Evolutionary conservation across 495 filamentous ascomycete genomes (phyloP).

Genomic region (Penicillium coprophilum): DNA sequence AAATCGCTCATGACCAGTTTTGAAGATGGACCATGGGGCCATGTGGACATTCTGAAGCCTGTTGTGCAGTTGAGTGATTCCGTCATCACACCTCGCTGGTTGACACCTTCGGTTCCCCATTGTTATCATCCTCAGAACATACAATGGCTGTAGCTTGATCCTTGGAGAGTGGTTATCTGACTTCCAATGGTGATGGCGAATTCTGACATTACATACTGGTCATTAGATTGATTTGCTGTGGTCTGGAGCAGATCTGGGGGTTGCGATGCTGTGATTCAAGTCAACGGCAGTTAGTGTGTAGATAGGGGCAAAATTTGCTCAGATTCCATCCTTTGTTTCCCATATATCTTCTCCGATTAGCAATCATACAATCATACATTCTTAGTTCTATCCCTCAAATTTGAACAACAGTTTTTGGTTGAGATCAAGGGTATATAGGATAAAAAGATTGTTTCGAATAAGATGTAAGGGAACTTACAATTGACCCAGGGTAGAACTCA

Average conservation of each 20-base stretch:
- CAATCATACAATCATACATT: too few species aligned
- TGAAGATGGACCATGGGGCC: background rate
- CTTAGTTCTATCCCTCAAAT: too few species aligned
- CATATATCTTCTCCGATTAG: too few species aligned
- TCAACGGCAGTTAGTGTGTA: background rate
- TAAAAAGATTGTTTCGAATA: too few species aligned
- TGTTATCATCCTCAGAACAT: conserved; percentile 7
- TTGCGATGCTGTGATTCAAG: background rate
- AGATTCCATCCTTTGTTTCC: background rate
- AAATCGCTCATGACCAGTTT: conserved; percentile 10
- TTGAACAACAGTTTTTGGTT: too few species aligned
- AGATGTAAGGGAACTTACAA: too few species aligned
- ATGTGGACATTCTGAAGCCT: conserved; percentile 14
- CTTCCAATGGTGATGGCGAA: background rate
- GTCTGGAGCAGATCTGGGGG: background rate
- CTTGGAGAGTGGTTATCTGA: background rate
- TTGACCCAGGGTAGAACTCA: too few species aligned
- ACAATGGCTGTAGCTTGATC: conserved; percentile 2
- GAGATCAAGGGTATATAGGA: too few species aligned
- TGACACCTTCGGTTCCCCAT: conserved; percentile 8
- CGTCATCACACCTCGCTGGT: conserved; percentile 9
- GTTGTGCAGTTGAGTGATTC: conserved; percentile 11
- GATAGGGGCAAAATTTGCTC: too few species aligned
- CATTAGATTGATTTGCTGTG: too few species aligned
- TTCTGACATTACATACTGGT: too few species aligned